Evolutionary conservation across 2,329 filamentous ascomycete genomes (phyloP), one percentile per base, ranked within the genome.

Genomic region (Stylonectria norvegica): DNA sequence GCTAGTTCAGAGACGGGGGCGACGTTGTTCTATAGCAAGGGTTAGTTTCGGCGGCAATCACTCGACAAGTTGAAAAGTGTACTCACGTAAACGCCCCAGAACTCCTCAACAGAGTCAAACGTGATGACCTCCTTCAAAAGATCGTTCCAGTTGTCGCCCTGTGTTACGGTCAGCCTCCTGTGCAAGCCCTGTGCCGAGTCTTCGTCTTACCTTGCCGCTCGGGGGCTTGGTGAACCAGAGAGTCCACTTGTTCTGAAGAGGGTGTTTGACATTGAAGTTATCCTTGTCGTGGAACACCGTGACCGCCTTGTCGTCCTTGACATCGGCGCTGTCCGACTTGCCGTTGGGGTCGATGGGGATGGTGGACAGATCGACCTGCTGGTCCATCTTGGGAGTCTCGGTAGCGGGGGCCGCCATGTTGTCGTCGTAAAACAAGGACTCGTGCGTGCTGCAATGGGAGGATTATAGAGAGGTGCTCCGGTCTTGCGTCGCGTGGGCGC

Each of bases 251-350:
- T 96, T 86, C 79, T 95, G 90, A 47, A 98, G 79, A 53, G 90
- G 91, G 68, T 98, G 93, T 79, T 97, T 98, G 69, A 98, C 93
- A 60, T 95, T 98, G 80, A 98, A 98, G 77, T 98, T 96, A 54
- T 96, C 86, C 57, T 93, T 86, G 71, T 97, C 89, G 66, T 98
- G 90, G 74, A 98, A 98, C 56, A 98, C 91, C 33, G 93, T 98
- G 59, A 95, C 77, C 36, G 86, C 74, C 63, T 90, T 83, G 50
- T 72, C 70, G 38, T 66, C 67, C 40, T 74, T 72, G 50, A 69
- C 66, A 40, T 72, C 66, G 56, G 69, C 67, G 46, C 73, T 71
- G 42, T 73, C 69, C 44, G 73, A 62, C 54, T 77, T 76, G 50
- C 83, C 79, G 48, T 73, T 75, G 37, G 79, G 80, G 36, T 79